phyloP scores from a whole-genome alignment of 352 stramenopile species.

The Pythium monospermum region DNA sequence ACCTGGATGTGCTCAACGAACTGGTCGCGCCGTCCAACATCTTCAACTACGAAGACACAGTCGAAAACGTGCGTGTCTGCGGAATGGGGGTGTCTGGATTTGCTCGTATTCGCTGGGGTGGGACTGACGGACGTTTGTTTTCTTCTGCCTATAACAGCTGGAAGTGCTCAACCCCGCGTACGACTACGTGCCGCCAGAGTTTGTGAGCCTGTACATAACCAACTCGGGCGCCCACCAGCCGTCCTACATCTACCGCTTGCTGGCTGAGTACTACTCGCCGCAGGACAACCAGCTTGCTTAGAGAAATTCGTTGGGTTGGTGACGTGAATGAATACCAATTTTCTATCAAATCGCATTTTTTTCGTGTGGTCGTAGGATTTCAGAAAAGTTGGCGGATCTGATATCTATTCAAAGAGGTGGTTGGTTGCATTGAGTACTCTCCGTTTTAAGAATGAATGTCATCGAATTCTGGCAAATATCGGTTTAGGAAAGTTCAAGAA shows the following conservation, averaged over 20 bases:
- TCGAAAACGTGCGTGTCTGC: constrained; percentile 66
- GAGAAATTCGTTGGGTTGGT: background rate
- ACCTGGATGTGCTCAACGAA: constrained; percentile 94
- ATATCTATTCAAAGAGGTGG: background rate
- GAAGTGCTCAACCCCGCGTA: constrained; percentile 96
- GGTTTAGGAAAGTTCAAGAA: no score
- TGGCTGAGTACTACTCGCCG: constrained; percentile 98
- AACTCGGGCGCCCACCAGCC: constrained; percentile 98
- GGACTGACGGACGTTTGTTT: background rate
- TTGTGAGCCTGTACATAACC: constrained; percentile 97
- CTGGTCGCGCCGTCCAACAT: constrained; percentile 85
- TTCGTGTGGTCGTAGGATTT: background rate
- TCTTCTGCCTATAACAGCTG: constrained; percentile 66
- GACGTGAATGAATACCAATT: background rate
- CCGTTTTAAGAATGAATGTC: no score
- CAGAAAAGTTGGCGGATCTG: background rate
- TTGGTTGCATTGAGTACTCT: no score
- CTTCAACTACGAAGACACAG: constrained; percentile 88
- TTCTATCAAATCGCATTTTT: constrained; percentile 8
- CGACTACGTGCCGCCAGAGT: constrained; percentile 97
- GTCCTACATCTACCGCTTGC: constrained; percentile 97
- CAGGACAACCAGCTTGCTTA: constrained; percentile 92
- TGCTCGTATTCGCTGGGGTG: background rate
- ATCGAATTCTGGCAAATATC: no score
- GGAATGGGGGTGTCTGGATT: no score